These are phyloP conservation scores for Blumeria graminis DNA, from an alignment of 2,329 filamentous ascomycete genomes.

Conservation along the genomic window DNA sequence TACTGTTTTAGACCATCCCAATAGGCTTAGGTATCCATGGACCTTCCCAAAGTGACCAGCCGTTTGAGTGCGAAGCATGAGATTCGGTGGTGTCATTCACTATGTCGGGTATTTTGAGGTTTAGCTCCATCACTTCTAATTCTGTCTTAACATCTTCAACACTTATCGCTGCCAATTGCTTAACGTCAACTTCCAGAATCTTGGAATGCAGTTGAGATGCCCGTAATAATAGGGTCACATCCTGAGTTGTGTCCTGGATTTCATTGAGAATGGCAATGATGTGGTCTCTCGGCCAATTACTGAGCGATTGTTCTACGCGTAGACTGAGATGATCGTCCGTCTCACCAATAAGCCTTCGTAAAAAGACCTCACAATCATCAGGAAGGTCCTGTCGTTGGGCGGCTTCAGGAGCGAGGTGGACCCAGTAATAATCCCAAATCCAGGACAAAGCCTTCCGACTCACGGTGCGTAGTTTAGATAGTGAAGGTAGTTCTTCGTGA, in stretches of 20 bases:
- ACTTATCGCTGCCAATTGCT: neutral
- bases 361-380: slow-evolving; percentile 9
- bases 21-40: slow-evolving; percentile 34
- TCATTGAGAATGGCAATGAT: slow-evolving; percentile 2
- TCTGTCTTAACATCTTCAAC: slow-evolving; percentile 8
- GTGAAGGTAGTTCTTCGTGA: slow-evolving; percentile 62
- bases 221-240: slow-evolving; percentile 6
- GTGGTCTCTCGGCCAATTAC: slow-evolving; percentile 6
- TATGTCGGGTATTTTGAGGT: slow-evolving; percentile 6
- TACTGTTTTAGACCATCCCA: slow-evolving; percentile 22
- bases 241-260: slow-evolving; percentile 5
- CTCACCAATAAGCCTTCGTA: slow-evolving; percentile 7
- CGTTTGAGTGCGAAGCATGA: slow-evolving; percentile 6
- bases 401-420: slow-evolving; percentile 15
- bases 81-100: slow-evolving; percentile 2
- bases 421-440: slow-evolving; percentile 85
- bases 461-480: slow-evolving; percentile 47
- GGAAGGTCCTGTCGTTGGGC: neutral
- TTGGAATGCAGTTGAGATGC: slow-evolving; percentile 20
- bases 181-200: slow-evolving; percentile 13
- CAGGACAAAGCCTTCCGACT: slow-evolving; percentile 49
- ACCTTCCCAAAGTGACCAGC: slow-evolving; percentile 27
- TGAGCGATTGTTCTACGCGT: slow-evolving; percentile 5
- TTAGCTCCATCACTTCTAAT: slow-evolving; percentile 7
- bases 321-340: slow-evolving; percentile 8